Percentiles rank a stretch among this genome's conserved stretches.
phyloP scores from a whole-genome alignment of 1,284 basidiomycete species.

The Microstroma glucosiphilum region DNA sequence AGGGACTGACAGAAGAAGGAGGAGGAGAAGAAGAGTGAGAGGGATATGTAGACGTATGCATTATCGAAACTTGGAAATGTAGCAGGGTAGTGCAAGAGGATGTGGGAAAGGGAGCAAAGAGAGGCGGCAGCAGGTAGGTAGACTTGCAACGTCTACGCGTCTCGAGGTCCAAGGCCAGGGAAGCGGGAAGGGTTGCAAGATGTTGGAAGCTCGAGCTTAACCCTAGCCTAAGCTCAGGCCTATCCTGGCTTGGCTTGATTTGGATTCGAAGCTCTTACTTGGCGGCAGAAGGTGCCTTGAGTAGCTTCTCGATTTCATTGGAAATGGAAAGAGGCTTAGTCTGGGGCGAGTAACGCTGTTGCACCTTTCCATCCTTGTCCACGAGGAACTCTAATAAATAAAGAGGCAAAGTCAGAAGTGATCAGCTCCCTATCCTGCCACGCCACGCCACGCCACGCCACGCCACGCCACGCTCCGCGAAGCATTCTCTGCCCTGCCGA shows the following conservation, averaged over 20 bases:
- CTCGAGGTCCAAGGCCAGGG: no score
- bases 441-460: no score
- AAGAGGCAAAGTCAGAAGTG: background rate
- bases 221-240: background rate
- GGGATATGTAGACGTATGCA: background rate
- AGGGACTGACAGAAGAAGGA: no score
- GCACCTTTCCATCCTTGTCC: conserved; percentile 61
- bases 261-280: background rate
- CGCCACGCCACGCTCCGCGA: no score
- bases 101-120: background rate
- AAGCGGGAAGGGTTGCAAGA: no score
- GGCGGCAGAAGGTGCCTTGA: conserved; percentile 17
- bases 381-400: conserved; percentile 54
- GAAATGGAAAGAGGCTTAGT: conserved; percentile 67
- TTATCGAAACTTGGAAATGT: background rate
- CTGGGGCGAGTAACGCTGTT: conserved; percentile 72
- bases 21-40: background rate
- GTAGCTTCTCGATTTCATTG: conserved; percentile 60
- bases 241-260: background rate
- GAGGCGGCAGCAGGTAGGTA: no score
- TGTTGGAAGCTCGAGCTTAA: background rate
- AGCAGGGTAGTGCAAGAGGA: background rate
- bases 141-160: no score
- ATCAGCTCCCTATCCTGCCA: background rate
- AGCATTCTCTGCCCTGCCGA: background rate